Evolutionary conservation across 139 green algal species (phyloP), one percentile per base, ranked within the genome.

Genomic region (Ostreobium quekettii): DNA sequence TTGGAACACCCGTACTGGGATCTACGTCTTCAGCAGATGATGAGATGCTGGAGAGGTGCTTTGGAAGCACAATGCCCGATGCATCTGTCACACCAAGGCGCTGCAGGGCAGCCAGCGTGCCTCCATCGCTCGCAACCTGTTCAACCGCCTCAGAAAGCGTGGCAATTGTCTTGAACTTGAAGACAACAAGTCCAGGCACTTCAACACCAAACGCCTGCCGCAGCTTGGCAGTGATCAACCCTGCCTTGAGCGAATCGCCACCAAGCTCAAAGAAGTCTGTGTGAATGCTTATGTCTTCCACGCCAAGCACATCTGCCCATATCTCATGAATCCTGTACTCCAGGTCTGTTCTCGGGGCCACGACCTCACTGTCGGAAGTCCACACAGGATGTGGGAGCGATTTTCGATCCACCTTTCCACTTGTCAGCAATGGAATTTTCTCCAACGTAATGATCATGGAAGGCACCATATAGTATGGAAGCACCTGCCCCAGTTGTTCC

Each of bases 391-490:
- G 15, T 26, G 42, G 42, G 15, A 53, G 42, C 15, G 42, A 53
- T 19, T 53, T 53, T 53, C 42, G 42, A 53, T 53, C 19, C 42
- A 53, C 42, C 19, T 78, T 80, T 36, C 74, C 74, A 24, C 48
- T 74, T 8, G 74, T 57, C 62, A 76, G 39, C 2, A 60, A 15
- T 0, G 74, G 74, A 26, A 78, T 33, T 19, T 32, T 28, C 3
- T 42, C 29, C 62, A 80, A 35, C n/a, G 58, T n/a, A 31, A 80
- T 47, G 8, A 80, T 11, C 15, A 74, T 39, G 19, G 46, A 22
- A 15, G 74, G 74, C 46, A 80, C 70, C 65, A 78, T 75, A 32
- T n/a, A 30, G 22, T 2, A 31, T 5, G 8, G 26, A 4, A 46
- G 47, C 48, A 70, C 30, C 4, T 33, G 28, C 38, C 2, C 7